Evolutionary conservation across 2,329 filamentous ascomycete species (phyloP).

Genomic region (Elsinoe fawcettii): DNA sequence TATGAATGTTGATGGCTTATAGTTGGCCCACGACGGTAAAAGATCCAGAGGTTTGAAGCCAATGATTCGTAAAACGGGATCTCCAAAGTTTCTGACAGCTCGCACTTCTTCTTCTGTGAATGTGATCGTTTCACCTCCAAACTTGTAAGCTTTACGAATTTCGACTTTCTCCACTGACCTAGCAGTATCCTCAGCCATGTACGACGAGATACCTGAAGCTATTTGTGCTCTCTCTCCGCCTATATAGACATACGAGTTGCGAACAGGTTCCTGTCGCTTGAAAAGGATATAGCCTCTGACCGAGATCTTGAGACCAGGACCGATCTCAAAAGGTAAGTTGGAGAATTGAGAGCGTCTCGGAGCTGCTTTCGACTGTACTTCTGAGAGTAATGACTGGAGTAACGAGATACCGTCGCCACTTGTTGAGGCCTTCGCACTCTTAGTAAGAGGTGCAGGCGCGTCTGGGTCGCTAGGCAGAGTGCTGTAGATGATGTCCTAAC

Average conservation of each 20-base stretch:
- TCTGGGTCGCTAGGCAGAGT: slow-evolving; percentile 62
- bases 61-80: slow-evolving; percentile 76
- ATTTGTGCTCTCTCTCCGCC: slow-evolving; percentile 81
- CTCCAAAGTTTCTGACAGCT: slow-evolving; percentile 68
- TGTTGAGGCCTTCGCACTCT: slow-evolving; percentile 54
- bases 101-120: slow-evolving; percentile 82
- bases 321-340: slow-evolving; percentile 78
- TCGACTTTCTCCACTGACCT: slow-evolving; percentile 71
- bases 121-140: slow-evolving; percentile 80
- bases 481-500: slow-evolving; percentile 81
- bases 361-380: slow-evolving; percentile 83
- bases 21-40: slow-evolving; percentile 74
- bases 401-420: slow-evolving; percentile 69
- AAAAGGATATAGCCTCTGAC: slow-evolving; percentile 89
- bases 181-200: slow-evolving; percentile 69
- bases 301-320: slow-evolving; percentile 74
- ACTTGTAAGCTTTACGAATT: slow-evolving; percentile 88
- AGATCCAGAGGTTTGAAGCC: slow-evolving; percentile 79
- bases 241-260: slow-evolving; percentile 81
- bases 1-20: slow-evolving; percentile 82
- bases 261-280: slow-evolving; percentile 71
- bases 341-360: slow-evolving; percentile 81
- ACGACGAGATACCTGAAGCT: slow-evolving; percentile 63
- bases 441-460: slow-evolving; percentile 48
- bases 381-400: slow-evolving; percentile 71